Percentiles rank a stretch among this genome's conserved stretches.
Evolutionary conservation across 2,329 filamentous ascomycete genomes (phyloP).

Genomic region (Talaromyces sp.): DNA sequence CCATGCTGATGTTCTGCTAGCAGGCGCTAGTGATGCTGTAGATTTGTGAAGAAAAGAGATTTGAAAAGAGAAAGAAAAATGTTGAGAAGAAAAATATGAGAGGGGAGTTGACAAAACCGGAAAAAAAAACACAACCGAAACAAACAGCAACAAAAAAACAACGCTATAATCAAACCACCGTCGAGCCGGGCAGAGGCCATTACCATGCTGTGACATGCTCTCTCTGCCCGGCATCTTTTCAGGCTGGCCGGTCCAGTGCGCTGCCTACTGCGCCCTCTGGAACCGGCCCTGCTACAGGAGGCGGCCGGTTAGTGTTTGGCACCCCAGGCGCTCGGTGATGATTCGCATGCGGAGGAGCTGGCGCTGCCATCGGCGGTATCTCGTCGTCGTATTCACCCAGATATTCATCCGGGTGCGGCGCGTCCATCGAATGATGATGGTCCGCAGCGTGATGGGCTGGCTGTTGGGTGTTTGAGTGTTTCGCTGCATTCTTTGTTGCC

Average conservation of each 20-base stretch:
- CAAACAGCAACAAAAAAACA: background rate
- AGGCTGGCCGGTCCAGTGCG: conserved; percentile 23
- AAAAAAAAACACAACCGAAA: background rate
- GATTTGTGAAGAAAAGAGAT: background rate
- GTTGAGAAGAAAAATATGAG: background rate
- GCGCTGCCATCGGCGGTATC: conserved; percentile 32
- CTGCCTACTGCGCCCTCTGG: conserved; percentile 4
- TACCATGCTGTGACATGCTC: background rate
- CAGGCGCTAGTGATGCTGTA: background rate
- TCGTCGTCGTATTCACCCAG: conserved; percentile 47
- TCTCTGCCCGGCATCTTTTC: conserved; percentile 13
- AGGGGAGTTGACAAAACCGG: background rate
- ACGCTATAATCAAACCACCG: background rate
- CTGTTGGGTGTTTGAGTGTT: conserved; percentile 33
- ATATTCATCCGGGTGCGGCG: conserved; percentile 46
- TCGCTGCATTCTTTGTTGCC: conserved; percentile 59
- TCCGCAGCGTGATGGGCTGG: conserved; percentile 30
- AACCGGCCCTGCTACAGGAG: conserved; percentile 3
- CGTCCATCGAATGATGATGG: conserved; percentile 32
- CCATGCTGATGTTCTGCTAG: background rate
- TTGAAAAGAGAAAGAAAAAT: background rate
- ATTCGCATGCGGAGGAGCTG: conserved; percentile 57
- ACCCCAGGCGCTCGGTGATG: background rate
- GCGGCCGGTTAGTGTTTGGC: conserved; percentile 1
- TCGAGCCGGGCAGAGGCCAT: background rate